phyloP scores from a whole-genome alignment of 1,284 basidiomycete species.

The Pseudozyma pruni region DNA sequence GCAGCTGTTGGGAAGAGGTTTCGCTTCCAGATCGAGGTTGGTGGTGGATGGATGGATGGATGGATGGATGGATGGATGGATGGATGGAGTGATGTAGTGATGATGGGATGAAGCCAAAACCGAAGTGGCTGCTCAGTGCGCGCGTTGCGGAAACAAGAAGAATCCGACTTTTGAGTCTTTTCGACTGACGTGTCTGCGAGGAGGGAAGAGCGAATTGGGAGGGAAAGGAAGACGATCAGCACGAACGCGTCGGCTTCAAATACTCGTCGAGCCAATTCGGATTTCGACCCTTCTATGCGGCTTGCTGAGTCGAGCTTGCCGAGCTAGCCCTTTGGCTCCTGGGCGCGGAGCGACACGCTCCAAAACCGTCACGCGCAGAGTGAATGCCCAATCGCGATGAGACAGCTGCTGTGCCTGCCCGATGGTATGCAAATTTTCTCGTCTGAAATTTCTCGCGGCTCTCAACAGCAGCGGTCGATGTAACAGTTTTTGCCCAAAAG shows the following conservation, averaged over 20 bases:
- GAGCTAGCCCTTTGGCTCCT: neutral
- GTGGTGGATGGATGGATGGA: constrained; percentile 11
- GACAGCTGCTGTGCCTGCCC: neutral
- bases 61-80: constrained; percentile 18
- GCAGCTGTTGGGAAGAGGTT: too few species aligned
- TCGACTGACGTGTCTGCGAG: constrained; percentile 28
- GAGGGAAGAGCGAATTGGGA: constrained; percentile 26
- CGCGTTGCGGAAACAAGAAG: constrained; percentile 1
- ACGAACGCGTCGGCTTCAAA: constrained; percentile 40
- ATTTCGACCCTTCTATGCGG: neutral
- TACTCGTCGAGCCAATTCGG: constrained; percentile 12
- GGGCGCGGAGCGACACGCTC: constrained; percentile 3
- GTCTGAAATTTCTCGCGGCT: too few species aligned
- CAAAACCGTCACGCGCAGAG: too few species aligned
- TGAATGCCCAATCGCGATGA: neutral
- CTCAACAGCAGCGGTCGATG: too few species aligned
- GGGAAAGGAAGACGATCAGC: constrained; percentile 22
- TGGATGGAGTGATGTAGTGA: neutral
- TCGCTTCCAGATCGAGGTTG: constrained; percentile 1
- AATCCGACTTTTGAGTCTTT: neutral
- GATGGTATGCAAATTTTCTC: constrained; percentile 4
- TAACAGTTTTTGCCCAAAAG: too few species aligned
- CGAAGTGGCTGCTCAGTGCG: neutral
- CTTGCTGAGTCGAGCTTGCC: too few species aligned
- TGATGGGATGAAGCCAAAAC: neutral